Percentiles rank a stretch among this genome's conserved stretches.
Conservation (phyloP, 345 rosid species). For the Trapa bicornis region DNA sequence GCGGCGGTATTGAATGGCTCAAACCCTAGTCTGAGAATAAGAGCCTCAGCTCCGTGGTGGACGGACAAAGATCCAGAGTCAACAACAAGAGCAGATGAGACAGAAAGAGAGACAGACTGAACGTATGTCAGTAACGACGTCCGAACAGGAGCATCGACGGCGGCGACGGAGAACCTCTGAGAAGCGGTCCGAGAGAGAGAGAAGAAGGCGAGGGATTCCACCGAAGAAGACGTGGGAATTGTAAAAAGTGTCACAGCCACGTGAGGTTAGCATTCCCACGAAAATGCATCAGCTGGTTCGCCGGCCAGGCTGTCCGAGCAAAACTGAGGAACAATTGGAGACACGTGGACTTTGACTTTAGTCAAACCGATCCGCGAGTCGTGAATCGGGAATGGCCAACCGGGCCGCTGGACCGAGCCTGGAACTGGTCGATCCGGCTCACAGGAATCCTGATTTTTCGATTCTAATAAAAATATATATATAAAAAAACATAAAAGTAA, state of each 20-base stretch:
- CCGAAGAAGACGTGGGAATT: no score
- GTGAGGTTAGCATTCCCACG: background rate
- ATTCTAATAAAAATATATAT: no score
- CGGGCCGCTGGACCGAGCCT: no score
- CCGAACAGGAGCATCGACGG: slow-evolving; percentile 1
- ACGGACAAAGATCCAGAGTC: background rate
- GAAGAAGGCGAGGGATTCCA: background rate
- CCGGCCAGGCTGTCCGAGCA: no score
- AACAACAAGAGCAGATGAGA: slow-evolving; percentile 1
- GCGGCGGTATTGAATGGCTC: background rate
- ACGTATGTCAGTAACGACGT: background rate
- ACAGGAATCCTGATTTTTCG: no score
- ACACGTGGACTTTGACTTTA: background rate
- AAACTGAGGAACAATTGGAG: no score
- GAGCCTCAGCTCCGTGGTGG: background rate
- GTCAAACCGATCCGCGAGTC: no score
- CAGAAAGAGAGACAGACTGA: background rate
- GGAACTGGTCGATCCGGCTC: no score
- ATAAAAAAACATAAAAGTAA: no score
- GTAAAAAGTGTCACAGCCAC: background rate
- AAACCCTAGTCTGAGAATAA: background rate
- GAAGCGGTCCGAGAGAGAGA: background rate
- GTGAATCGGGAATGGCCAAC: no score
- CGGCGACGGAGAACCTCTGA: slow-evolving; percentile 9
- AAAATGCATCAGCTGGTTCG: no score